These are phyloP conservation scores for Cudoniella acicularis DNA, from an alignment of 495 filamentous ascomycete genomes.

Conservation along the genomic window DNA sequence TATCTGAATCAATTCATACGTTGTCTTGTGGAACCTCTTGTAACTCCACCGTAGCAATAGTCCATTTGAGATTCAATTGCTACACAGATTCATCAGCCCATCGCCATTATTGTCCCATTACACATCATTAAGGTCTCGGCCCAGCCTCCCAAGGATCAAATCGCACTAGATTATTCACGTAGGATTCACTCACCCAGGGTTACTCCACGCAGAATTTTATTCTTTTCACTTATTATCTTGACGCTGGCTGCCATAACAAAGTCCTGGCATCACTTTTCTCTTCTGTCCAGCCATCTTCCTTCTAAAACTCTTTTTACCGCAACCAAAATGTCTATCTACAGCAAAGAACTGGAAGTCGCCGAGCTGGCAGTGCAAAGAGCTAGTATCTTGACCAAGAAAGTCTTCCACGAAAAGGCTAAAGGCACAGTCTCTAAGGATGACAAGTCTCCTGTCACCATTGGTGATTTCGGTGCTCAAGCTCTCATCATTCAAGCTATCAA, in stretches of 20 bases:
- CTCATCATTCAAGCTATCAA: constrained; percentile 87
- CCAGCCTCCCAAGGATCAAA: neutral
- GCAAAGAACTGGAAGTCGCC: constrained; percentile 78
- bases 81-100: neutral
- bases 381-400: constrained; percentile 80
- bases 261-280: constrained; percentile 18
- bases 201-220: constrained; percentile 7
- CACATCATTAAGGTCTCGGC: constrained; percentile 1
- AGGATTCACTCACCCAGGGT: neutral
- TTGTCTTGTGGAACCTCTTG: too few species aligned
- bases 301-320: constrained; percentile 13
- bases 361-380: constrained; percentile 92
- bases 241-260: constrained; percentile 24
- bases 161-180: neutral
- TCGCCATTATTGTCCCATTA: neutral
- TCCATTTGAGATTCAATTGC: too few species aligned
- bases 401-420: constrained; percentile 90
- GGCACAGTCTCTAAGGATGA: constrained; percentile 92
- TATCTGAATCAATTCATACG: too few species aligned
- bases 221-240: constrained; percentile 16
- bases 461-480: constrained; percentile 96
- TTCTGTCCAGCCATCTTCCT: constrained; percentile 20
- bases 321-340: constrained; percentile 51
- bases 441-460: constrained; percentile 93
- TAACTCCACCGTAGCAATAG: too few species aligned